Conservation (phyloP, 2,329 filamentous ascomycete species). For the Aspergillus sp. region DNA sequence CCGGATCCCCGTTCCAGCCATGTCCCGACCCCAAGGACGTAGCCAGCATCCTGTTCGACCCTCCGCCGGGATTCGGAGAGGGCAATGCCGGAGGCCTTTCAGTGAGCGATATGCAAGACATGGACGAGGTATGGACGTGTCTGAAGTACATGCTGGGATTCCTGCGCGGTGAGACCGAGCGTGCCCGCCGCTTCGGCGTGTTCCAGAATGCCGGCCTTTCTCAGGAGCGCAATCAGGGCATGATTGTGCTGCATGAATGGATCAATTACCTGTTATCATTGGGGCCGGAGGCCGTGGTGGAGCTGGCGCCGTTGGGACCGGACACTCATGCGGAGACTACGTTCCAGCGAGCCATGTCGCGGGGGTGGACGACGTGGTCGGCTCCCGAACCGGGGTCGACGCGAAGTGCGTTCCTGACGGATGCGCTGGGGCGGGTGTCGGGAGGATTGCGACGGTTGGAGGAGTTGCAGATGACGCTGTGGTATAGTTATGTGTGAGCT, state of each 20-base stretch:
- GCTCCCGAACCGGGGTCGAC: neutral
- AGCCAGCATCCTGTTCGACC: slow-evolving; percentile 10
- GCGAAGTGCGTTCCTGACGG: slow-evolving; percentile 1
- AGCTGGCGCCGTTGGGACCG: slow-evolving; percentile 7
- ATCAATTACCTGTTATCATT: slow-evolving; percentile 5
- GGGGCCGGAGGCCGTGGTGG: slow-evolving; percentile 7
- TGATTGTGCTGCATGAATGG: slow-evolving; percentile 7
- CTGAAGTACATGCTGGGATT: slow-evolving; percentile 8
- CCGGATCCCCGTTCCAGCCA: neutral
- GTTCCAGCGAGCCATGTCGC: slow-evolving; percentile 7
- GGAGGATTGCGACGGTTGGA: slow-evolving; percentile 5
- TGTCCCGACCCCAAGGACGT: slow-evolving; percentile 11
- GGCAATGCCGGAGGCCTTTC: slow-evolving; percentile 8
- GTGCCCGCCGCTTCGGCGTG: slow-evolving; percentile 2
- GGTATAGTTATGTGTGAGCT: slow-evolving; percentile 5
- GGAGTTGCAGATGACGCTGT: slow-evolving; percentile 2
- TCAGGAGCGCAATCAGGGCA: neutral
- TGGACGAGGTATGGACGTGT: slow-evolving; percentile 11
- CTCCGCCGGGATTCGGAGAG: slow-evolving; percentile 9
- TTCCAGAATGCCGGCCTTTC: neutral
- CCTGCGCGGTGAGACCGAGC: slow-evolving; percentile 7
- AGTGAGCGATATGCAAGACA: slow-evolving; percentile 4
- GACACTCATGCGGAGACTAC: slow-evolving; percentile 6
- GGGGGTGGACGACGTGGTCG: slow-evolving; percentile 11
- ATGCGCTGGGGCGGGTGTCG: slow-evolving; percentile 7